Percentiles rank a stretch among this genome's conserved stretches.
Evolutionary conservation across 2,329 filamentous ascomycete genomes (phyloP).

Genomic region (Trichoderma guizhouense): DNA sequence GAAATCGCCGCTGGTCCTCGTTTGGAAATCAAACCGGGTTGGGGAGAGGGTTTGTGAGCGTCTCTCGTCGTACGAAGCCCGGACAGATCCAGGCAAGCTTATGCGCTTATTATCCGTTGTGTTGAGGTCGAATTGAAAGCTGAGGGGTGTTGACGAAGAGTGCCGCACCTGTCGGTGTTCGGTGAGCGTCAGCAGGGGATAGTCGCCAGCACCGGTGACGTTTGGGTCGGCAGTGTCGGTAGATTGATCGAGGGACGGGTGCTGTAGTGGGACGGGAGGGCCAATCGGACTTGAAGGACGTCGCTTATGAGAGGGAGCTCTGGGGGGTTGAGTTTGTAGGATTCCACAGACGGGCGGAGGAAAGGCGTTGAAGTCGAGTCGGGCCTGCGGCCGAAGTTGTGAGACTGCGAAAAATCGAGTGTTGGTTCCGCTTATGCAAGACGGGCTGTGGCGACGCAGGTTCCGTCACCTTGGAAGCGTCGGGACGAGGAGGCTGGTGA

Average conservation of each 20-base stretch:
- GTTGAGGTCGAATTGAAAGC: conserved; percentile 48
- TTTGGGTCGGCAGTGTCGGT: conserved; percentile 36
- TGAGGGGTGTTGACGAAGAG: conserved; percentile 43
- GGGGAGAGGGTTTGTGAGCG: conserved; percentile 34
- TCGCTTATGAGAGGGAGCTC: conserved; percentile 37
- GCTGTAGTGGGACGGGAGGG: conserved; percentile 48
- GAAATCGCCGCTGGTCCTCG: background rate
- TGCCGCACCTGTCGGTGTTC: conserved; percentile 49
- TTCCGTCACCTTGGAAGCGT: background rate
- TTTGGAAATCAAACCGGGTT: conserved; percentile 20
- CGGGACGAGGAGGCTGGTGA: conserved; percentile 32
- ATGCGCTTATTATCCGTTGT: conserved; percentile 46
- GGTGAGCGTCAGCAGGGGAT: conserved; percentile 49
- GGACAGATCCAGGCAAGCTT: conserved; percentile 52
- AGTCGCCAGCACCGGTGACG: conserved; percentile 43
- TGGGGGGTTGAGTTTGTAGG: conserved; percentile 58
- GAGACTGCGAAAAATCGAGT: conserved; percentile 43
- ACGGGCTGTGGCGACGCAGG: background rate
- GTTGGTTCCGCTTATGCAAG: conserved; percentile 5
- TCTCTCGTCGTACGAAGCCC: conserved; percentile 53
- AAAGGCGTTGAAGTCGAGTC: conserved; percentile 31
- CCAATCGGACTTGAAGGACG: conserved; percentile 53
- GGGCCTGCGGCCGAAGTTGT: conserved; percentile 25
- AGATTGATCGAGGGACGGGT: conserved; percentile 41
- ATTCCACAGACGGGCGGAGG: conserved; percentile 56